phyloP scores from a whole-genome alignment of 2,329 filamentous ascomycete species.

The Hypoxylon sp. region DNA sequence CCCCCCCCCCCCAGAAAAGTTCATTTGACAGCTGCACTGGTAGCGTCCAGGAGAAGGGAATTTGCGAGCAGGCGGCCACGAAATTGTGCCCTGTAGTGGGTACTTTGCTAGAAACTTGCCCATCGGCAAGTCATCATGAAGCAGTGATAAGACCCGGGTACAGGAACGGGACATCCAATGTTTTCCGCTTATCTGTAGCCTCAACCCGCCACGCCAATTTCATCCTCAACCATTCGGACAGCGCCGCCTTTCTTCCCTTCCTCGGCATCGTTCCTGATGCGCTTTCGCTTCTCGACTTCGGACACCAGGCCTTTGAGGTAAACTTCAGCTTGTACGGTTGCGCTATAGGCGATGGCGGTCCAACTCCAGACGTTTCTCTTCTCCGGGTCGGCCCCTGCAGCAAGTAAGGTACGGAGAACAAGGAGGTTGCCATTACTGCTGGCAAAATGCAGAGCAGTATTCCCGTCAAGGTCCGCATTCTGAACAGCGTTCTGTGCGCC shows the following conservation, averaged over 20 bases:
- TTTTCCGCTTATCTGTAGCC: not conserved
- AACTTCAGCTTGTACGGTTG: slow-evolving; percentile 85
- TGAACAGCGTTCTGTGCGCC: slow-evolving; percentile 68
- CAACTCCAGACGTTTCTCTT: slow-evolving; percentile 82
- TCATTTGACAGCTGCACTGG: not conserved
- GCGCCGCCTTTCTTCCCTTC: slow-evolving; percentile 60
- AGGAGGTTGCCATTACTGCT: slow-evolving; percentile 85
- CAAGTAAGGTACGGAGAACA: slow-evolving; percentile 81
- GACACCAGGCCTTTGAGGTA: slow-evolving; percentile 84
- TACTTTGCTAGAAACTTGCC: not conserved
- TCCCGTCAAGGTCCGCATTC: slow-evolving; percentile 78
- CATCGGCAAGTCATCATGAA: not conserved
- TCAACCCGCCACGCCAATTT: slow-evolving; percentile 57
- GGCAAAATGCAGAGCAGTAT: slow-evolving; percentile 89
- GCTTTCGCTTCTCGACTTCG: slow-evolving; percentile 76
- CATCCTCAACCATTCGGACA: slow-evolving; percentile 62
- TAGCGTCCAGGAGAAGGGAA: not conserved
- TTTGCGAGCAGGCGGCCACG: not conserved
- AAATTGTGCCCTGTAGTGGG: not conserved
- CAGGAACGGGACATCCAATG: not conserved
- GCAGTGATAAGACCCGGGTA: not conserved
- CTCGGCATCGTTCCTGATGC: slow-evolving; percentile 57
- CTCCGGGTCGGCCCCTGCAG: slow-evolving; percentile 82
- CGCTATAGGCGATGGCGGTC: slow-evolving; percentile 86
- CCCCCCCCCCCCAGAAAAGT: not conserved